phyloP scores from a whole-genome alignment of 2,329 filamentous ascomycete genomes.

The Monilinia laxa region DNA sequence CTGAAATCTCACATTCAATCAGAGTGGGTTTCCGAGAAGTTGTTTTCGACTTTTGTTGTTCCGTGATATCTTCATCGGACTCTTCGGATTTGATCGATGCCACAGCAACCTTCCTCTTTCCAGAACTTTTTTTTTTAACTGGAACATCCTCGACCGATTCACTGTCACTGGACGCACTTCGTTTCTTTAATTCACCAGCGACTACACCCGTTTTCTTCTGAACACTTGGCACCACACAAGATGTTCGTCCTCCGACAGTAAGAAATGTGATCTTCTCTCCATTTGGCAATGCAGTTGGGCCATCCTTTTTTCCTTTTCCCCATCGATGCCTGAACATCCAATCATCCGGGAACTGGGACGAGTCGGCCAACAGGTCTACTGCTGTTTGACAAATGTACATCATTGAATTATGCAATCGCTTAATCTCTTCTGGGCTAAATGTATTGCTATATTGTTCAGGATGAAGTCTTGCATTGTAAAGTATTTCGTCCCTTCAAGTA shows the following conservation, averaged over 20 bases:
- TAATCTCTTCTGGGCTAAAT: slow-evolving; percentile 69
- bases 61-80: neutral
- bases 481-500: slow-evolving; percentile 68
- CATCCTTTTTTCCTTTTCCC: slow-evolving; percentile 80
- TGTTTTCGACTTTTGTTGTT: slow-evolving; percentile 1
- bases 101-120: slow-evolving; percentile 21
- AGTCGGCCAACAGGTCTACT: slow-evolving; percentile 76
- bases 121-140: neutral
- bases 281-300: slow-evolving; percentile 67
- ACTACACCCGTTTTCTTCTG: slow-evolving; percentile 68
- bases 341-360: slow-evolving; percentile 76
- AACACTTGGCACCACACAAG: slow-evolving; percentile 78
- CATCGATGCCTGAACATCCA: slow-evolving; percentile 91
- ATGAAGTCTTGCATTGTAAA: slow-evolving; percentile 86
- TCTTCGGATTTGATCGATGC: neutral
- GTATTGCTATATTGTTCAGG: slow-evolving; percentile 91
- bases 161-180: slow-evolving; percentile 46
- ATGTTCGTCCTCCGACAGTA: slow-evolving; percentile 88
- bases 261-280: slow-evolving; percentile 83
- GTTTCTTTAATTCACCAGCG: slow-evolving; percentile 36
- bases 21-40: neutral
- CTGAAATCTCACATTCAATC: neutral
- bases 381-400: slow-evolving; percentile 78
- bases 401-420: slow-evolving; percentile 68
- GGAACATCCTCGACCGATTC: slow-evolving; percentile 24